Conservation (phyloP, 495 filamentous ascomycete genomes). For the Tuber calosporum region DNA sequence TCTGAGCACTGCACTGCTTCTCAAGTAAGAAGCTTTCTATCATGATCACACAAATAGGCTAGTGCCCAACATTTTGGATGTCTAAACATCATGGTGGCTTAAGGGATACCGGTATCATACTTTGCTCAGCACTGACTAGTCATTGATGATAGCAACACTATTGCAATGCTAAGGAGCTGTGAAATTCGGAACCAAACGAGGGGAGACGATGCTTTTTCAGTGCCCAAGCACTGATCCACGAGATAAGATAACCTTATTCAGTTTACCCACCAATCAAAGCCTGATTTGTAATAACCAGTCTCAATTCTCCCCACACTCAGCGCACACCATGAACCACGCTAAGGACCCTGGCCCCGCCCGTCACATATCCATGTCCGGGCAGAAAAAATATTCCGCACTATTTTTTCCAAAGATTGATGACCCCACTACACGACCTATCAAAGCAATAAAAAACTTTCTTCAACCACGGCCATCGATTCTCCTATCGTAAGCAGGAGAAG, state of each 20-base stretch:
- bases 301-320: neutral
- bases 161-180: too few species aligned
- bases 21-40: too few species aligned
- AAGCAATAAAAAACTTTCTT: neutral
- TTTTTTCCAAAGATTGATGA: too few species aligned
- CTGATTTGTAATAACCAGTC: neutral
- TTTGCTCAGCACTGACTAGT: too few species aligned
- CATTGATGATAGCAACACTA: too few species aligned
- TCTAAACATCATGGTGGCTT: too few species aligned
- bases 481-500: neutral
- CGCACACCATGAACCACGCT: neutral
- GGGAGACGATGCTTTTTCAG: too few species aligned
- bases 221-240: neutral
- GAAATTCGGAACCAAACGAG: too few species aligned
- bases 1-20: too few species aligned
- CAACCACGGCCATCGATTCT: neutral
- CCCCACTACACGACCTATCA: neutral
- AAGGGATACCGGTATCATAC: too few species aligned
- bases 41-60: too few species aligned
- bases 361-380: neutral
- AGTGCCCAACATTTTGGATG: too few species aligned
- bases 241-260: slow-evolving; percentile 4
- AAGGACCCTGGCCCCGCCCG: neutral
- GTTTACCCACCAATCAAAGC: neutral
- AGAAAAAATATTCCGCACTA: neutral